Conservation (phyloP, 805 yeast genomes). For the Yamadazyma tumulicola region DNA sequence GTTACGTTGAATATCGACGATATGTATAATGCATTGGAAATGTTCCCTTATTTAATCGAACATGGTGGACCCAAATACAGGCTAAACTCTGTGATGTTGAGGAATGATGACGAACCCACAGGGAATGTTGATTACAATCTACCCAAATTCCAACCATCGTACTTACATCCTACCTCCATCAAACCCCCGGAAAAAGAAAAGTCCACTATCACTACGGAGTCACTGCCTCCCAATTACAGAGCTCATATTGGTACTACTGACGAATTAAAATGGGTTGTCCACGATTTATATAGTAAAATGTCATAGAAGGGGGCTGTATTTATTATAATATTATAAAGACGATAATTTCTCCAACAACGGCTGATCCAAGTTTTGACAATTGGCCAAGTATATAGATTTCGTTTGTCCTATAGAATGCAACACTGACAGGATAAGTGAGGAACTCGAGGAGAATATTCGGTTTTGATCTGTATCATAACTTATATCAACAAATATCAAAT, state of each 20-base stretch:
- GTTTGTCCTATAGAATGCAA: no score
- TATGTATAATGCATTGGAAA: slow-evolving; percentile 57
- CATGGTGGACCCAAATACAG: slow-evolving; percentile 59
- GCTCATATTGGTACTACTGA: slow-evolving; percentile 56
- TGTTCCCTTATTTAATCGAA: slow-evolving; percentile 66
- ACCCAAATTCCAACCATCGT: slow-evolving; percentile 19
- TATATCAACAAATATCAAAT: slow-evolving; percentile 5
- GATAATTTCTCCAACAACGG: background rate
- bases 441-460: background rate
- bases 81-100: slow-evolving; percentile 45
- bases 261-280: slow-evolving; percentile 68
- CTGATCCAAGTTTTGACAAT: background rate
- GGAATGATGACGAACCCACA: slow-evolving; percentile 60
- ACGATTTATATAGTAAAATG: slow-evolving; percentile 53
- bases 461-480: background rate
- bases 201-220: slow-evolving; percentile 8
- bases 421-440: no score
- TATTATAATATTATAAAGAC: background rate
- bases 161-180: slow-evolving; percentile 6
- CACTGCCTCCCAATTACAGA: slow-evolving; percentile 12
- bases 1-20: slow-evolving; percentile 60
- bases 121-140: slow-evolving; percentile 31
- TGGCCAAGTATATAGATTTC: slow-evolving; percentile 1
- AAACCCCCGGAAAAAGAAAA: slow-evolving; percentile 3
- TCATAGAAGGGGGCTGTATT: background rate